Conservation (phyloP, 495 filamentous ascomycete species). For the Entonaema liquescens region DNA sequence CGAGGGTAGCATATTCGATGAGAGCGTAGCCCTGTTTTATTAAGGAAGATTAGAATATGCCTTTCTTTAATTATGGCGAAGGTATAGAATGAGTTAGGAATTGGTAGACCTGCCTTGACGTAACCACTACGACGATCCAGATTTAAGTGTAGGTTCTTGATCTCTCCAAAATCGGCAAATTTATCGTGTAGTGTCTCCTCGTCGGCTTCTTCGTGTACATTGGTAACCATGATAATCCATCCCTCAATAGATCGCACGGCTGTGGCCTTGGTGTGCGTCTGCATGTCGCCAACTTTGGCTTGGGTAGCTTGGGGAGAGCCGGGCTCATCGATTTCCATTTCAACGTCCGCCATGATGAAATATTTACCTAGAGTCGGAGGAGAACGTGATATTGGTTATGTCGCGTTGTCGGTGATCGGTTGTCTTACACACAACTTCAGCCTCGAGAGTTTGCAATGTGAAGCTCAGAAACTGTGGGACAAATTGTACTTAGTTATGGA, state of each 20-base stretch:
- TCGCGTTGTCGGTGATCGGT: too few species aligned
- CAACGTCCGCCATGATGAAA: constrained; percentile 68
- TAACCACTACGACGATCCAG: constrained; percentile 95
- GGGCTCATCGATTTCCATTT: constrained; percentile 83
- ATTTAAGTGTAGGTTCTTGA: constrained; percentile 96
- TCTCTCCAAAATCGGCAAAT: constrained; percentile 96
- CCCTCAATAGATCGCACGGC: constrained; percentile 98
- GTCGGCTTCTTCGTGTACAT: constrained; percentile 96
- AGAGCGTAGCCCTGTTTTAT: constrained; percentile 81
- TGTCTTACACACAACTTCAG: background rate
- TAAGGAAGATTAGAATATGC: background rate
- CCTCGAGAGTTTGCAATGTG: background rate
- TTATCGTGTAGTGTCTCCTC: constrained; percentile 95
- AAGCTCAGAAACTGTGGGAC: background rate
- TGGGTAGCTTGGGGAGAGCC: constrained; percentile 48
- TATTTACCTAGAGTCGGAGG: too few species aligned
- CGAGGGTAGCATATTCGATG: constrained; percentile 90
- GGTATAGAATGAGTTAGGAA: background rate
- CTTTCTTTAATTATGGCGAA: background rate
- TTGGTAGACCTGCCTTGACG: constrained; percentile 77
- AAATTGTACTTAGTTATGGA: background rate
- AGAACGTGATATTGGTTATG: too few species aligned
- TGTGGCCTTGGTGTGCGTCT: constrained; percentile 80
- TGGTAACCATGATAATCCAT: constrained; percentile 97
- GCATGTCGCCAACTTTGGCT: constrained; percentile 69